These are phyloP conservation scores for Fistulinella prunicolor DNA, from an alignment of 768 basidiomycete genomes.

Conservation along the genomic window DNA sequence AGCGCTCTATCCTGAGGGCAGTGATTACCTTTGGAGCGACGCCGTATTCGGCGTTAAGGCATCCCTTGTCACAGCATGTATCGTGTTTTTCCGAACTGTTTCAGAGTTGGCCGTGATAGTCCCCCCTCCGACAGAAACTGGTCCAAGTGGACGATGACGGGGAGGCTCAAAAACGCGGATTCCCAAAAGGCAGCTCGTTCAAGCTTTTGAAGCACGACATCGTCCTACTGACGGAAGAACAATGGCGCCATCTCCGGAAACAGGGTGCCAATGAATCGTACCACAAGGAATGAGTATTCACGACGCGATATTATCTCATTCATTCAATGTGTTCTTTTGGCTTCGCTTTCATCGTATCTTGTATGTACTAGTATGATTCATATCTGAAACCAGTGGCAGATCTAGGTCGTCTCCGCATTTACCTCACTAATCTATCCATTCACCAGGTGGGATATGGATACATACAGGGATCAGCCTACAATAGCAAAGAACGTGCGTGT, in stretches of 20 bases:
- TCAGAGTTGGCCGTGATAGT: not conserved
- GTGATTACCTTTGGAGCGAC: constrained; percentile 65
- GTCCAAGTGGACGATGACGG: constrained; percentile 52
- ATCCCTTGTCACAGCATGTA: constrained; percentile 68
- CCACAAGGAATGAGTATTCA: no score
- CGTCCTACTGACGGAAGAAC: constrained; percentile 43
- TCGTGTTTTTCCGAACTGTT: not conserved
- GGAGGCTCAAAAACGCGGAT: constrained; percentile 51
- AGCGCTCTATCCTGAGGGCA: constrained; percentile 71
- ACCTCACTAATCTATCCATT: no score
- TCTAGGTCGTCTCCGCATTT: no score
- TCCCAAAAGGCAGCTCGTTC: constrained; percentile 45
- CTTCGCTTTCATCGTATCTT: no score
- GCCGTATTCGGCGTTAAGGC: constrained; percentile 81
- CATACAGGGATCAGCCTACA: no score
- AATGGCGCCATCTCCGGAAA: constrained; percentile 28
- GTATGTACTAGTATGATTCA: no score
- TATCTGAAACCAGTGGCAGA: no score
- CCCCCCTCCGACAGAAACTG: constrained; percentile 39
- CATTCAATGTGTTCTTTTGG: no score
- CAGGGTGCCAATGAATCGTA: no score
- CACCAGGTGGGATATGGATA: no score
- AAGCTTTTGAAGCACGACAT: constrained; percentile 47
- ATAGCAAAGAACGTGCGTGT: no score
- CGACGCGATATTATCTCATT: no score